Percentiles rank a stretch among this genome's conserved stretches.
These are phyloP conservation scores for Tylopilus balloui DNA, from an alignment of 768 basidiomycete genomes.

Conservation along the genomic window DNA sequence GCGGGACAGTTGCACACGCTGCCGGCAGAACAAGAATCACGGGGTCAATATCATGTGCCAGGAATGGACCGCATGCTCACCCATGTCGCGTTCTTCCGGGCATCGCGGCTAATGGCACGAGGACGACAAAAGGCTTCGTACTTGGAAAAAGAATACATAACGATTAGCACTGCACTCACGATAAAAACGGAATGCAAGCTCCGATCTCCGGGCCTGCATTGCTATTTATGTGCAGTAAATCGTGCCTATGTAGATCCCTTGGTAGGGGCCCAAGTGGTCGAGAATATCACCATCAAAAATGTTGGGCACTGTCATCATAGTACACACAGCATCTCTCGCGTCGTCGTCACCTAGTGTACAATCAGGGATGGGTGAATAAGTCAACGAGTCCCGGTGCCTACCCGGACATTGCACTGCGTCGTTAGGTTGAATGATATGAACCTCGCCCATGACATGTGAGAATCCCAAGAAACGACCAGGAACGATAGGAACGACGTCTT, in stretches of 20 bases:
- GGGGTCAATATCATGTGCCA: background rate
- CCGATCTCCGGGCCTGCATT: background rate
- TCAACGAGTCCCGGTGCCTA: conserved; percentile 4
- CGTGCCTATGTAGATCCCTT: conserved; percentile 55
- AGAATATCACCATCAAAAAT: conserved; percentile 45
- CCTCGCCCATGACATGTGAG: conserved; percentile 36
- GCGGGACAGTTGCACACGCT: background rate
- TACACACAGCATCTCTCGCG: conserved; percentile 48
- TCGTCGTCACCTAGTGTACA: conserved; percentile 47
- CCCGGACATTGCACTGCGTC: conserved; percentile 42
- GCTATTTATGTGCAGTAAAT: conserved; percentile 32
- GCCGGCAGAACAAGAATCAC: background rate
- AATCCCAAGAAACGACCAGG: conserved; percentile 50
- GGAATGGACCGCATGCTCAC: conserved; percentile 1
- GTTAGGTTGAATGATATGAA: conserved; percentile 38
- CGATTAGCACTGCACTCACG: background rate
- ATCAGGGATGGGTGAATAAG: background rate
- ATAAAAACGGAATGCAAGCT: conserved; percentile 4
- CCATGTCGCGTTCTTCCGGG: background rate
- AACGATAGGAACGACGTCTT: conserved; percentile 53
- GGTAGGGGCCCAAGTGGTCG: conserved; percentile 55
- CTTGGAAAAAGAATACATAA: background rate
- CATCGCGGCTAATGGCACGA: background rate
- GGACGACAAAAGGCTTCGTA: background rate
- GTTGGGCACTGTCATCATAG: conserved; percentile 50